A percentile compares a stretch with the other conserved stretches of the same genome.
These are phyloP conservation scores for Daldinia caldariorum DNA, from an alignment of 495 filamentous ascomycete species.

Conservation along the genomic window DNA sequence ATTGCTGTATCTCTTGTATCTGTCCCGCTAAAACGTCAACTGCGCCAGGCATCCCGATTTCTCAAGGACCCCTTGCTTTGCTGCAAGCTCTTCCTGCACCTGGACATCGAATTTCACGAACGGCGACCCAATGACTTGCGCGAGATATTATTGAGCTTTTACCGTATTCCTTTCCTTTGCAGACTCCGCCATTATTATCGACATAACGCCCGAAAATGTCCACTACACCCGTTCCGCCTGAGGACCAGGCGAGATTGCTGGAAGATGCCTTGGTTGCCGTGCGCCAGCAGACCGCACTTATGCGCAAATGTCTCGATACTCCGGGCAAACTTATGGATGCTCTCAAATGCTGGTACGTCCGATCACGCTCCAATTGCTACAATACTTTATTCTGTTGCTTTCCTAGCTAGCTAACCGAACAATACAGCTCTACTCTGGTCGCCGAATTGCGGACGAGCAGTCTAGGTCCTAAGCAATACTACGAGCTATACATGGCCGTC, in stretches of 20 bases:
- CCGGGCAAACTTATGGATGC: conserved; percentile 99
- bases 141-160: conserved; percentile 31
- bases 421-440: conserved; percentile 87
- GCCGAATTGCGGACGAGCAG: conserved; percentile 96
- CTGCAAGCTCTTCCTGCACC: conserved; percentile 23
- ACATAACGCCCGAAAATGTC: conserved; percentile 53
- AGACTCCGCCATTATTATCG: conserved; percentile 14
- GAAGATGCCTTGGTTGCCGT: conserved; percentile 97
- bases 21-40: conserved; percentile 34
- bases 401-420: conserved; percentile 34
- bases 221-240: conserved; percentile 72
- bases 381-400: not conserved
- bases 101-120: conserved; percentile 17
- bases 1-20: conserved; percentile 6
- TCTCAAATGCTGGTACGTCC: conserved; percentile 92
- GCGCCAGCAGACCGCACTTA: conserved; percentile 92
- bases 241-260: conserved; percentile 93
- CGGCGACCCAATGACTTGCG: conserved; percentile 35
- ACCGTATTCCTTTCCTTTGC: conserved; percentile 7
- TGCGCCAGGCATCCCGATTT: conserved; percentile 34
- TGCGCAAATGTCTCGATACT: conserved; percentile 97
- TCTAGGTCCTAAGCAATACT: conserved; percentile 97
- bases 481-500: conserved; percentile 98
- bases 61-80: conserved; percentile 20
- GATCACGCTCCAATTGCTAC: conserved; percentile 4